These are phyloP conservation scores for Corchorus capsularis DNA, from an alignment of 345 rosid genomes.

Conservation along the genomic window DNA sequence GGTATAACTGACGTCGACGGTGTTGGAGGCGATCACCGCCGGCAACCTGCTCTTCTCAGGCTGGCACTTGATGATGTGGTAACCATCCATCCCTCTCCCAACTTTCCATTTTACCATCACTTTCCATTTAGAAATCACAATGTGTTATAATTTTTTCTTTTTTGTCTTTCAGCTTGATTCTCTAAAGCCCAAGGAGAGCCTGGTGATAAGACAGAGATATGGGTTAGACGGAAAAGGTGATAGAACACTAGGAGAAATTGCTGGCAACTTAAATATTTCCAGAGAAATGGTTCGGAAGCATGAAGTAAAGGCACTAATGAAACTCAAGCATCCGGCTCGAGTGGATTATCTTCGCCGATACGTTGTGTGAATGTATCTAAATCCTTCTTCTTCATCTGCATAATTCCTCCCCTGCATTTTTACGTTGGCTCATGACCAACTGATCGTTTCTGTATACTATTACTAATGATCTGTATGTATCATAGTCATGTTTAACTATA, in stretches of 20 bases:
- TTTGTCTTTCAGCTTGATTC: conserved; percentile 70
- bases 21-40: conserved; percentile 61
- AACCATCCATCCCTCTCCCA: conserved; percentile 11
- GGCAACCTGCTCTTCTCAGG: conserved; percentile 87
- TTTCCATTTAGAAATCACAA: not conserved
- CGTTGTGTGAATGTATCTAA: conserved; percentile 46
- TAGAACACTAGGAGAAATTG: conserved; percentile 89
- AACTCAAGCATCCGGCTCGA: conserved; percentile 93
- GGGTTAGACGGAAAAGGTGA: conserved; percentile 97
- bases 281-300: conserved; percentile 98
- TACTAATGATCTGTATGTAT: conserved; percentile 30
- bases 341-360: conserved; percentile 81
- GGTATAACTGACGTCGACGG: conserved; percentile 74
- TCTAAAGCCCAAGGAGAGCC: conserved; percentile 90
- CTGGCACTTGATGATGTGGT: conserved; percentile 99
- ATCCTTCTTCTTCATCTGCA: conserved; percentile 2
- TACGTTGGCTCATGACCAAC: not conserved
- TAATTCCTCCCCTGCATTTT: not conserved
- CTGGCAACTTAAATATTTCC: conserved; percentile 86
- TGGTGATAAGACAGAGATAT: conserved; percentile 86
- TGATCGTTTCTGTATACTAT: conserved; percentile 20
- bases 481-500: conserved; percentile 28
- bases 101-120: not conserved
- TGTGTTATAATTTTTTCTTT: too few species aligned
- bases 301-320: conserved; percentile 94